phyloP scores from a whole-genome alignment of 352 stramenopile genomes.

The Globisporangium paroecandrum region DNA sequence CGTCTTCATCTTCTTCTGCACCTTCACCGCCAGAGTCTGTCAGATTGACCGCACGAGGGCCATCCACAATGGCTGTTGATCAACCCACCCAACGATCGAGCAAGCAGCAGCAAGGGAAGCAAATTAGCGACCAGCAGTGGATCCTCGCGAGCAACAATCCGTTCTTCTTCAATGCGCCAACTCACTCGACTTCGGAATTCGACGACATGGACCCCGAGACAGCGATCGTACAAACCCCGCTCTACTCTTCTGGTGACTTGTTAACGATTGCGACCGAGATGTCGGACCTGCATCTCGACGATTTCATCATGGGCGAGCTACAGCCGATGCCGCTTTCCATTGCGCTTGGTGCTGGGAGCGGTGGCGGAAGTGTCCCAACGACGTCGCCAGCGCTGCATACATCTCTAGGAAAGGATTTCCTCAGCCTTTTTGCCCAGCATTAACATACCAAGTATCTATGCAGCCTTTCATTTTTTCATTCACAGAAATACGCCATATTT shows the following conservation, averaged over 20 bases:
- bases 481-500: background rate
- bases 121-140: constrained; percentile 42
- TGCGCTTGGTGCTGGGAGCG: constrained; percentile 7
- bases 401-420: constrained; percentile 71
- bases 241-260: constrained; percentile 55
- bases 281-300: constrained; percentile 64
- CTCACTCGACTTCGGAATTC: constrained; percentile 24
- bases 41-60: background rate
- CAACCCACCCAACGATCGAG: background rate
- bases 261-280: constrained; percentile 52
- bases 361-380: constrained; percentile 9
- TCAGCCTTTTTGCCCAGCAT: constrained; percentile 78
- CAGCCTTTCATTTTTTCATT: constrained; percentile 1
- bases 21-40: background rate
- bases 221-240: constrained; percentile 58
- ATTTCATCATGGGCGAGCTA: constrained; percentile 52
- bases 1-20: background rate
- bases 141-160: constrained; percentile 52
- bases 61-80: background rate
- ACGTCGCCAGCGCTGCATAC: constrained; percentile 39
- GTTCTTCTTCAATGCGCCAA: constrained; percentile 32
- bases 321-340: constrained; percentile 9
- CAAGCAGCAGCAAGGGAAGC: background rate
- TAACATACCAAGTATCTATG: constrained; percentile 21
- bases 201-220: constrained; percentile 68